These are phyloP conservation scores for Apophysomyces elegans DNA, from an alignment of 371 early-diverging fungal species.

Conservation along the genomic window DNA sequence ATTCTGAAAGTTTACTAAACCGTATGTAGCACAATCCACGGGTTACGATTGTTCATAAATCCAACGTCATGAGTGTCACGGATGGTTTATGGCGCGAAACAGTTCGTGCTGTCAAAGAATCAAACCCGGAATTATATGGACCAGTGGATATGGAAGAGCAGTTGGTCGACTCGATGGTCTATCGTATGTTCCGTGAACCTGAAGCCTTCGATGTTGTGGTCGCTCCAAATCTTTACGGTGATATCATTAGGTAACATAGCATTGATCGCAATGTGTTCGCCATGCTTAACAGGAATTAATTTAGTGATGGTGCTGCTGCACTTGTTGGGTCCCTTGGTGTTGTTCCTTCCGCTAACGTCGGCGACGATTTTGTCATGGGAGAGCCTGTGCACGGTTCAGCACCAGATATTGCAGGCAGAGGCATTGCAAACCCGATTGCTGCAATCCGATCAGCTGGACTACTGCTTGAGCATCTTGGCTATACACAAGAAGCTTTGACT, in stretches of 20 bases:
- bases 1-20: background rate
- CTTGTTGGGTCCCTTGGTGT: constrained; percentile 93
- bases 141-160: constrained; percentile 88
- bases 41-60: constrained; percentile 96
- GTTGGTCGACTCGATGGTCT: constrained; percentile 96
- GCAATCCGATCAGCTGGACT: constrained; percentile 91
- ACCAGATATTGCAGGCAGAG: constrained; percentile 95
- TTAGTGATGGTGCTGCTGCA: constrained; percentile 92
- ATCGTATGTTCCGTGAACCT: constrained; percentile 96
- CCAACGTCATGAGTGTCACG: constrained; percentile 90
- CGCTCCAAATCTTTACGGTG: constrained; percentile 96
- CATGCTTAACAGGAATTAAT: background rate
- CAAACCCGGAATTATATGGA: constrained; percentile 57
- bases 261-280: background rate
- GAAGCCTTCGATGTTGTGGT: constrained; percentile 93
- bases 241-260: constrained; percentile 76
- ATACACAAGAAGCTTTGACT: constrained; percentile 69
- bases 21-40: constrained; percentile 60
- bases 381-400: constrained; percentile 97
- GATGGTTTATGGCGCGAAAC: constrained; percentile 96
- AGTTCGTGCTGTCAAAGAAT: constrained; percentile 74
- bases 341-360: constrained; percentile 94
- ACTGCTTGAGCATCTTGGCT: constrained; percentile 85
- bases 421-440: constrained; percentile 94
- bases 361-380: constrained; percentile 90